phyloP scores from a whole-genome alignment of 345 rosid genomes.

The Sisymbrium altissimum region DNA sequence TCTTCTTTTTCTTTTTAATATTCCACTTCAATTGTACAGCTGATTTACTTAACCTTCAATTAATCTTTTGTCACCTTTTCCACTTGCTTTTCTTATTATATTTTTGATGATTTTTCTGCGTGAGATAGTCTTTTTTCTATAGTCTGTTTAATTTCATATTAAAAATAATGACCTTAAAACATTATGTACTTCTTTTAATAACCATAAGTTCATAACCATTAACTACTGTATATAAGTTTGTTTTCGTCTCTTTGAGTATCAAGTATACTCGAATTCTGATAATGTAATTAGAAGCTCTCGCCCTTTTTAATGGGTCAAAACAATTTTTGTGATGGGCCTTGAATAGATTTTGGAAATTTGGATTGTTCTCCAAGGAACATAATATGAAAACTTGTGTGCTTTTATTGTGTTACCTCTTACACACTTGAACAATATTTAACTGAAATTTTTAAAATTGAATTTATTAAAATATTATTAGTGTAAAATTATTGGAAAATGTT shows the following conservation, averaged over 20 bases:
- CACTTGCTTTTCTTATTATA: neutral
- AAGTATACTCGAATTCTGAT: neutral
- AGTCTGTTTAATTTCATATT: neutral
- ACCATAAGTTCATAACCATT: neutral
- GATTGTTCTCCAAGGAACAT: too few species aligned
- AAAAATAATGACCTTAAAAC: neutral
- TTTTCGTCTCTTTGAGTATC: neutral
- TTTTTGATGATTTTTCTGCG: neutral
- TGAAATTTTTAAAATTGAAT: too few species aligned
- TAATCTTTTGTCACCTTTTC: neutral
- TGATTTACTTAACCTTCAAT: slow-evolving; percentile 4
- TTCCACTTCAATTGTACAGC: slow-evolving; percentile 34
- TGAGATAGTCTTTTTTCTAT: neutral
- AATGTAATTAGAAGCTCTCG: too few species aligned
- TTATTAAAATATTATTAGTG: too few species aligned
- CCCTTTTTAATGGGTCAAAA: neutral
- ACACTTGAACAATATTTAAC: neutral
- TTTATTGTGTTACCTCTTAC: neutral
- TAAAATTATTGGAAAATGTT: too few species aligned
- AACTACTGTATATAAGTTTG: neutral
- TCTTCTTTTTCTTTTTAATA: neutral
- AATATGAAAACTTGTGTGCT: neutral
- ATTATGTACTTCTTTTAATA: neutral
- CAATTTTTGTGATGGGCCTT: neutral
- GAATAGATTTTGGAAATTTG: too few species aligned